Percentiles rank a stretch among this genome's conserved stretches.
phyloP scores from a whole-genome alignment of 345 rosid species.

The Sisymbrium irio region DNA sequence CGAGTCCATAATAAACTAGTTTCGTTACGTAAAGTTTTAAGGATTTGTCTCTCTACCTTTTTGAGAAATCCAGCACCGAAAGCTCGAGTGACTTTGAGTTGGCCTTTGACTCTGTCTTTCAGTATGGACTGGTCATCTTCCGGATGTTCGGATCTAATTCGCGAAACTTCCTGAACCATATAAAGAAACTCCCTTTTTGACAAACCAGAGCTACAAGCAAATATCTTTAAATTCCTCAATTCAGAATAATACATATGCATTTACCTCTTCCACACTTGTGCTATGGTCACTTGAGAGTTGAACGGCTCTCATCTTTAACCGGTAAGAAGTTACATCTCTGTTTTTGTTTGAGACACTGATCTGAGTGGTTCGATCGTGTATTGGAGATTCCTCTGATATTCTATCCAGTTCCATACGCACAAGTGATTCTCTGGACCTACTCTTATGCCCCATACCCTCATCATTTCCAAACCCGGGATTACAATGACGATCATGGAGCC shows the following conservation, averaged over 20 bases:
- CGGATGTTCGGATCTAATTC: conserved; percentile 83
- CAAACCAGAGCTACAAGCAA: neutral
- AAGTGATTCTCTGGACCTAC: conserved; percentile 77
- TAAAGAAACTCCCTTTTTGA: neutral
- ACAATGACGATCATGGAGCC: conserved; percentile 71
- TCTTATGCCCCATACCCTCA: conserved; percentile 70
- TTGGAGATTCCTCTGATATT: conserved; percentile 96
- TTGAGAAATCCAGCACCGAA: conserved; percentile 94
- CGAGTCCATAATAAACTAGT: neutral
- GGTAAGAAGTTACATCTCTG: conserved; percentile 76
- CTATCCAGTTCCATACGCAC: conserved; percentile 94
- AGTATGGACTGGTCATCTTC: conserved; percentile 75
- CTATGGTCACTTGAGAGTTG: conserved; percentile 95
- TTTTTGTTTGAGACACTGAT: conserved; percentile 72
- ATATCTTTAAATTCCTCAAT: neutral
- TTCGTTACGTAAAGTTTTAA: neutral
- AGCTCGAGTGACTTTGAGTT: conserved; percentile 89
- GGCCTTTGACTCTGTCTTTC: conserved; percentile 93
- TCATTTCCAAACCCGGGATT: conserved; percentile 59
- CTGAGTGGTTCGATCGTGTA: conserved; percentile 71
- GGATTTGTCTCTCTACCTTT: conserved; percentile 56
- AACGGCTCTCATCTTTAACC: conserved; percentile 92
- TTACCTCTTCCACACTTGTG: conserved; percentile 82
- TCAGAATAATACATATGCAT: neutral
- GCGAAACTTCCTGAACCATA: conserved; percentile 64